Percentiles rank a stretch among this genome's conserved stretches.
Evolutionary conservation across 176 grass and related monocot species (phyloP).

Genomic region (Eragrostis nindensis): DNA sequence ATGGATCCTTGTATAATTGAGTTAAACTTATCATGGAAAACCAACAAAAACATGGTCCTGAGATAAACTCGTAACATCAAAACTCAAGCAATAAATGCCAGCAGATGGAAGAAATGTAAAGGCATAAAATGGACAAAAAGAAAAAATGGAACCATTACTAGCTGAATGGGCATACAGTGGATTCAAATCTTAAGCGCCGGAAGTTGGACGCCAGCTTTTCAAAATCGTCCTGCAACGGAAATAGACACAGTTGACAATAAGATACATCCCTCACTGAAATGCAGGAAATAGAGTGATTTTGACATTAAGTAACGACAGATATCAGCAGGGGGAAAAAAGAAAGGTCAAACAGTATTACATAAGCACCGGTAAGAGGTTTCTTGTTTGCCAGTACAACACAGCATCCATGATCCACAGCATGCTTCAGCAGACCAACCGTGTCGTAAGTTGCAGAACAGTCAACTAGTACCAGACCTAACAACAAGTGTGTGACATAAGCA

Average conservation of each 20-base stretch:
- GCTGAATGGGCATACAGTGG: constrained; percentile 69
- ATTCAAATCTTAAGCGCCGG: constrained; percentile 82
- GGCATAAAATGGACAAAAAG: neutral
- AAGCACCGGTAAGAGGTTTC: constrained; percentile 80
- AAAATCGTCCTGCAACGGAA: constrained; percentile 71
- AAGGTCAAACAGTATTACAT: constrained; percentile 56
- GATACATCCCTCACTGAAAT: neutral
- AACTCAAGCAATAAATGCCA: neutral
- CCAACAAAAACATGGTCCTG: neutral
- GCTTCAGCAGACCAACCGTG: constrained; percentile 64
- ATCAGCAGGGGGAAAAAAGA: constrained; percentile 6
- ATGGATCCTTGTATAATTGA: neutral
- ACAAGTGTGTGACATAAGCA: neutral
- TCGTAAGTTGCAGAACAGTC: constrained; percentile 91
- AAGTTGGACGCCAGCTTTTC: constrained; percentile 71
- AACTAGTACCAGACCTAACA: constrained; percentile 79
- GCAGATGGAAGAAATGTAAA: constrained; percentile 13
- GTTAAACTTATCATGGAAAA: neutral
- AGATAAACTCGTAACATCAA: neutral
- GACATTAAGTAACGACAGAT: neutral
- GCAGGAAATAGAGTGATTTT: neutral
- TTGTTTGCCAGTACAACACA: constrained; percentile 85
- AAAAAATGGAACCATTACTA: constrained; percentile 18
- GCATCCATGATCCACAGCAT: constrained; percentile 59
- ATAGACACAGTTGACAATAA: constrained; percentile 33